phyloP scores from a whole-genome alignment of 2,329 filamentous ascomycete species.

The Colletotrichum sp. region DNA sequence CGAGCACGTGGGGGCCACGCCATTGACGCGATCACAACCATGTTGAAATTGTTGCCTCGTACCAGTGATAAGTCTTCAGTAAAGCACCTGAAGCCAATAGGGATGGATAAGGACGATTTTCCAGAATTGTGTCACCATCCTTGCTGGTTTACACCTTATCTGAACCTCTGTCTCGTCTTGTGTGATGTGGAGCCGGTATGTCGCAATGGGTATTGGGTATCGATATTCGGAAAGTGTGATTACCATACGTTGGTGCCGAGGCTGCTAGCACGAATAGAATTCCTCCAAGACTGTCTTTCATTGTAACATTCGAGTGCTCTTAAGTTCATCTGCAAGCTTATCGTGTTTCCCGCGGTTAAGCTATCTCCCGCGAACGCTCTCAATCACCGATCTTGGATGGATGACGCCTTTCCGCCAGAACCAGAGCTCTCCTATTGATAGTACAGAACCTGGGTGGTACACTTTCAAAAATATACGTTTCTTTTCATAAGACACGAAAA shows the following conservation, averaged over 20 bases:
- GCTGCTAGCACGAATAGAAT: background rate
- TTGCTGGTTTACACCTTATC: background rate
- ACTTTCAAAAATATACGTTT: background rate
- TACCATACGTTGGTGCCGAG: background rate
- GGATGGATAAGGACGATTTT: background rate
- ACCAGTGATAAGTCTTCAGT: background rate
- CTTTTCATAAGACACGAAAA: background rate
- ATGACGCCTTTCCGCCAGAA: background rate
- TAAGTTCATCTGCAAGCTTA: background rate
- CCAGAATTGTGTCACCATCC: background rate
- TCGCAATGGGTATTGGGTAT: background rate
- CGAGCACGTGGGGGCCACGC: background rate
- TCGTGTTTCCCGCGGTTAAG: background rate
- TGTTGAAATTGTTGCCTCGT: background rate
- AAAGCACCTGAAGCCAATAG: background rate
- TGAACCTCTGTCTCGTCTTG: background rate
- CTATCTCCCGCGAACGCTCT: background rate
- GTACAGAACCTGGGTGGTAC: background rate
- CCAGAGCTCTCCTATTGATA: background rate
- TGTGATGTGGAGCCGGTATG: background rate
- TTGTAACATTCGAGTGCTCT: fast-evolving
- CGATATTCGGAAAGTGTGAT: background rate
- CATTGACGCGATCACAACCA: background rate
- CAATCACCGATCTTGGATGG: background rate
- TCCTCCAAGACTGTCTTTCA: background rate